These are phyloP conservation scores for Groenewaldozyma tartarivorans DNA, from an alignment of 805 yeast species.

Conservation along the genomic window DNA sequence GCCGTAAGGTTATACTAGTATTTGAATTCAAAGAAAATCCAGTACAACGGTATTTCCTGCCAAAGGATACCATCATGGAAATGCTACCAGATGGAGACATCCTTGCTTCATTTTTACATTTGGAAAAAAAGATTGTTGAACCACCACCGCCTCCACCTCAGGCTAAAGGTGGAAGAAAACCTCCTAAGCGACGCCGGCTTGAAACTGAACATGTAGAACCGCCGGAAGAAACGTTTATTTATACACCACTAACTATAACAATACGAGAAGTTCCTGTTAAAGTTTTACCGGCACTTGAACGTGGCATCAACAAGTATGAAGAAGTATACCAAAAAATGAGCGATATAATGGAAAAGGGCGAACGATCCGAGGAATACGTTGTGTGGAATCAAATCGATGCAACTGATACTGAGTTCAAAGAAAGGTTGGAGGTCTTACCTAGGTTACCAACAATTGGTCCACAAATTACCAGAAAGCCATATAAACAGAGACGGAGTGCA, in stretches of 20 bases:
- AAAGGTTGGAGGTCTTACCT: slow-evolving; percentile 17
- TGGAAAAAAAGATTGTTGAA: slow-evolving; percentile 13
- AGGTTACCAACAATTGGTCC: slow-evolving; percentile 7
- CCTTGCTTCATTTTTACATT: slow-evolving; percentile 30
- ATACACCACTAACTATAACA: slow-evolving; percentile 56
- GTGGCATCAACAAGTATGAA: slow-evolving; percentile 52
- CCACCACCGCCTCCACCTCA: slow-evolving; percentile 18
- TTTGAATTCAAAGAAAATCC: slow-evolving; percentile 81
- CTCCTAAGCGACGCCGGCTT: not conserved
- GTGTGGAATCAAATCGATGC: slow-evolving; percentile 67
- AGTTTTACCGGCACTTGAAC: slow-evolving; percentile 51
- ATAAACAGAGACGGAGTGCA: slow-evolving; percentile 1
- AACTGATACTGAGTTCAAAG: slow-evolving; percentile 22
- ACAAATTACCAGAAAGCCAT: not conserved
- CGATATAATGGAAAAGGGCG: slow-evolving; percentile 48
- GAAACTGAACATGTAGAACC: slow-evolving; percentile 2
- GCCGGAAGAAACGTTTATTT: slow-evolving; percentile 11
- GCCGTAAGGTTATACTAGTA: slow-evolving; percentile 59
- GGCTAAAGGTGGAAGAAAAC: slow-evolving; percentile 21
- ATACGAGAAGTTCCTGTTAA: slow-evolving; percentile 57
- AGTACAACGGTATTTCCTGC: slow-evolving; percentile 61
- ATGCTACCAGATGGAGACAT: slow-evolving; percentile 25
- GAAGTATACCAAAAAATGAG: slow-evolving; percentile 56
- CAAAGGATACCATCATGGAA: slow-evolving; percentile 71
- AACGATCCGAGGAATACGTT: slow-evolving; percentile 49